Percentiles rank a stretch among this genome's conserved stretches.
phyloP scores from a whole-genome alignment of 495 filamentous ascomycete genomes.

The Letharia lupina region DNA sequence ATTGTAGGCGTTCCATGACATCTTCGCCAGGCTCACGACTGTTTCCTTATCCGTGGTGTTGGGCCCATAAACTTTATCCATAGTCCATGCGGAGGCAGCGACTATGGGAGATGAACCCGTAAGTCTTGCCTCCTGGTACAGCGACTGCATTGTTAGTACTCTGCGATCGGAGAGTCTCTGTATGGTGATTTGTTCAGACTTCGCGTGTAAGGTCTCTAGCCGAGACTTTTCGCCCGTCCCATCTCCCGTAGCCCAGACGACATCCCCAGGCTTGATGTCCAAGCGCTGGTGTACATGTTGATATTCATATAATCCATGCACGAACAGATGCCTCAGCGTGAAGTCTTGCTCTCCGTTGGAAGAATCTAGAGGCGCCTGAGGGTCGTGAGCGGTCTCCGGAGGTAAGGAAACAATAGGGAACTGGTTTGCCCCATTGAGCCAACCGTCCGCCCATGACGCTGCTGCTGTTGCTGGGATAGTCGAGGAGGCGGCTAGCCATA shows the following conservation, averaged over 20 bases:
- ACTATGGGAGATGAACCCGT: constrained; percentile 51
- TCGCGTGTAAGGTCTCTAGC: constrained; percentile 34
- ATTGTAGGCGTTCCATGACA: constrained; percentile 85
- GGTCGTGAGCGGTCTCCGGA: constrained; percentile 27
- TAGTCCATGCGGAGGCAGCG: constrained; percentile 66
- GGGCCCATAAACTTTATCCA: constrained; percentile 70
- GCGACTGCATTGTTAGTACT: constrained; percentile 61
- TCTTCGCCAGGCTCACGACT: constrained; percentile 71
- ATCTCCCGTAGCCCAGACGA: constrained; percentile 56
- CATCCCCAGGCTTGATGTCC: constrained; percentile 59
- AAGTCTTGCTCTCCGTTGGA: constrained; percentile 33
- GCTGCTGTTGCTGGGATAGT: constrained; percentile 13
- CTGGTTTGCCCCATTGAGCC: constrained; percentile 24
- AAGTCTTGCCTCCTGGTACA: constrained; percentile 59
- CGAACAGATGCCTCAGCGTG: constrained; percentile 82
- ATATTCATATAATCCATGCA: constrained; percentile 70
- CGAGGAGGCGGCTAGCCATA: constrained; percentile 44
- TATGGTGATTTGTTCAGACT: constrained; percentile 56
- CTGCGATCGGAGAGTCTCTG: constrained; percentile 75
- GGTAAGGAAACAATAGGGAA: constrained; percentile 30
- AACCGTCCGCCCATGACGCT: constrained; percentile 20
- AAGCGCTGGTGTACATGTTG: constrained; percentile 64
- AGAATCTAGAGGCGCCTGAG: constrained; percentile 33
- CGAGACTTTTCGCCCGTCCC: constrained; percentile 46
- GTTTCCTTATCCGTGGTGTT: constrained; percentile 82